Evolutionary conservation across 164 flowering plant genomes (phyloP), one percentile per base, ranked within the genome.

Genomic region (Hamamelis virginiana): DNA sequence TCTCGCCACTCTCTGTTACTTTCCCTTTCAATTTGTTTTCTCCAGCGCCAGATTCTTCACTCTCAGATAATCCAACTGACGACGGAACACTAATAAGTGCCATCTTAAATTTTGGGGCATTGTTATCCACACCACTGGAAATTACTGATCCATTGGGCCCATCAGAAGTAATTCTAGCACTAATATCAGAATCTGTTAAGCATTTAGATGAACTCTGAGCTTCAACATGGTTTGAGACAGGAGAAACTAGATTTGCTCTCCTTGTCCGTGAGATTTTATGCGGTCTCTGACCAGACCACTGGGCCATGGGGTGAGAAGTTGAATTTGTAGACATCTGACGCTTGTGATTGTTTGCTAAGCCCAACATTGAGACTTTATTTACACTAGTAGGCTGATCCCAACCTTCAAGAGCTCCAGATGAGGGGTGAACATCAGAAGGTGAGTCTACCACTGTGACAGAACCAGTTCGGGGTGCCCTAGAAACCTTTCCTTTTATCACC

Each of bases 221-320:
- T 44, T 79, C 82, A 56, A 10, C 38, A 65, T 53, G 53, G 44
- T 70, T 65, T 47, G 75, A 43, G 43, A 73, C 82, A 43, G 82
- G 82, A 53, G 82, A 60, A 19, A 71, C 61, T 19, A 76, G 13
- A 55, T 70, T 73, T 48, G 72, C 58, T 65, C 82, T 75, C 62
- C 79, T 63, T 14, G 72, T 48, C 10, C 82, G 77, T 19, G 82
- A 73, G 60, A 51, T 67, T 53, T 79, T 79, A 53, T 75, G 76
- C 48, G 78, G 71, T 58, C 82, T 76, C 67, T 79, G 79, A 52
- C 81, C 78, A 75, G 65, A 76, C 82, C 82, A 79, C 53, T 71
- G 76, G 15, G 82, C 67, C 80, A 79, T 74, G 8, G 79, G 61
- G 26, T 70, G 79, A 12, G 76, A 59, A 68, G 82, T 64, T 43